phyloP scores from a whole-genome alignment of 129 eudicot genomes.

The Artemisia argyi region DNA sequence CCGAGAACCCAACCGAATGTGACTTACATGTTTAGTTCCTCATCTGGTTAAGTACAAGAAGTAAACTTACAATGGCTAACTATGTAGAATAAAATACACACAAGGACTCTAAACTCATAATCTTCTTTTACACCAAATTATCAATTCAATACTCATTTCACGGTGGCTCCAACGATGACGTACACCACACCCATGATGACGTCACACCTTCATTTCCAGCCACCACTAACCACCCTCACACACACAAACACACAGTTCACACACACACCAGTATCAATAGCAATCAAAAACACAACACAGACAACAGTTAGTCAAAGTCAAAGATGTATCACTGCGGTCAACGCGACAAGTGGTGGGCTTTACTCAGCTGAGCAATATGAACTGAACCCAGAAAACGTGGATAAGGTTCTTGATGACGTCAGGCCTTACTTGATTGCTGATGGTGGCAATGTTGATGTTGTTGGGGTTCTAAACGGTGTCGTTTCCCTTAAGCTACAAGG shows the following conservation, averaged over 20 bases:
- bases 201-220: constrained; percentile 22
- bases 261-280: neutral
- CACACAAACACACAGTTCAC: neutral
- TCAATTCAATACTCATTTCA: too few species aligned
- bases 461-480: constrained; percentile 72
- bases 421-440: constrained; percentile 90
- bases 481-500: constrained; percentile 89
- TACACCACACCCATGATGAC: constrained; percentile 17
- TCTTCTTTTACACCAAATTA: too few species aligned
- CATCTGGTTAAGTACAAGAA: too few species aligned
- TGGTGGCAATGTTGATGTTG: constrained; percentile 92
- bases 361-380: constrained; percentile 74
- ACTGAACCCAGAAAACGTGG: constrained; percentile 72
- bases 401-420: constrained; percentile 83
- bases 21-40: too few species aligned
- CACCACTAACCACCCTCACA: neutral
- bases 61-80: too few species aligned
- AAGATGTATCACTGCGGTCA: constrained; percentile 18
- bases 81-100: too few species aligned
- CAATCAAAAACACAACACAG: constrained; percentile 13
- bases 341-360: constrained; percentile 38
- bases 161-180: constrained; percentile 32
- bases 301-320: constrained; percentile 23
- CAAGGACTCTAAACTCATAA: too few species aligned
- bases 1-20: too few species aligned